A percentile compares a stretch with the other conserved stretches of the same genome.
phyloP scores from a whole-genome alignment of 2,329 filamentous ascomycete species.

The Teratosphaeria nubilosa region DNA sequence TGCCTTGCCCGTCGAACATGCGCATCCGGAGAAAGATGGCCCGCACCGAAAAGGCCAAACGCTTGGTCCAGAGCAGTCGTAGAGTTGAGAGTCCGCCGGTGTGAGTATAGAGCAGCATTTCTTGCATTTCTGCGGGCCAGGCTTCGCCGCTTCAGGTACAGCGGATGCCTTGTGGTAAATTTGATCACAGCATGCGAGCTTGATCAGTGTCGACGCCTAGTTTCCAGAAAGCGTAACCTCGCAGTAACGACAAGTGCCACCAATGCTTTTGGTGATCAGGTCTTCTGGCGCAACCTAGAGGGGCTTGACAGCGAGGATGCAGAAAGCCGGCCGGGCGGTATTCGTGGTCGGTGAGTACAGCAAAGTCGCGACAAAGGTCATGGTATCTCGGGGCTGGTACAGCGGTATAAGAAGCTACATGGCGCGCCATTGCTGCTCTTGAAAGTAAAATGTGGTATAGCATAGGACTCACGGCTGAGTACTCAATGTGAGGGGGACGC shows the following conservation, averaged over 20 bases:
- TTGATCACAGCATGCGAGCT: not conserved
- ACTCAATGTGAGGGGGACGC: no score
- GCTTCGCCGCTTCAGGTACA: not conserved
- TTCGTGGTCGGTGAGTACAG: not conserved
- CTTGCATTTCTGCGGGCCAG: not conserved
- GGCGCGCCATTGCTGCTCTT: no score
- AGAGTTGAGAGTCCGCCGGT: not conserved
- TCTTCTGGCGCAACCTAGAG: not conserved
- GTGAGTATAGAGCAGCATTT: not conserved
- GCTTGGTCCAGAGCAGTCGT: no score
- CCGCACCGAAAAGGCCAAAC: no score
- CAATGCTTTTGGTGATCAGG: not conserved
- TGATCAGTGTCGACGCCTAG: not conserved
- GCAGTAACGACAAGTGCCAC: not conserved
- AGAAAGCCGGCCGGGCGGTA: not conserved
- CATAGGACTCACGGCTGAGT: no score
- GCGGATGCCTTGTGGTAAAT: not conserved
- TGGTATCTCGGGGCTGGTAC: no score
- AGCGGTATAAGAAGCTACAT: no score
- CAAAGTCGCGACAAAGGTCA: not conserved
- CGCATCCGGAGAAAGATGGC: no score
- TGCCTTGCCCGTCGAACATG: no score
- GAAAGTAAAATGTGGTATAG: no score
- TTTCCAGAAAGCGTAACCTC: not conserved
- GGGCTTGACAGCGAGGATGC: not conserved